A percentile compares a stretch with the other conserved stretches of the same genome.
These are phyloP conservation scores for Camelina sativa DNA, from an alignment of 345 rosid species.

Conservation along the genomic window DNA sequence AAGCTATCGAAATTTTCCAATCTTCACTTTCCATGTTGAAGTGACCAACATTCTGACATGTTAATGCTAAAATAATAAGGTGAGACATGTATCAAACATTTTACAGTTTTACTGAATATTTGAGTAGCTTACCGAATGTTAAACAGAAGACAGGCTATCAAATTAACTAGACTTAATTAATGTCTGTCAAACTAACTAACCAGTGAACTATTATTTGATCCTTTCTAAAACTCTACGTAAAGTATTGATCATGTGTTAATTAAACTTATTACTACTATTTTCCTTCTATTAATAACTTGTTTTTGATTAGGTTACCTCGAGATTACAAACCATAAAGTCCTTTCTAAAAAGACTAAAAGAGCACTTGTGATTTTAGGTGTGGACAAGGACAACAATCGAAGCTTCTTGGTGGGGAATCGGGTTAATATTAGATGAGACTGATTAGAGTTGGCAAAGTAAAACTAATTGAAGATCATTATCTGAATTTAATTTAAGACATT, in stretches of 20 bases:
- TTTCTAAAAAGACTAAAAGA: constrained; percentile 37
- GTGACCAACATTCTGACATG: constrained; percentile 6
- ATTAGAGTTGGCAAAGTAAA: constrained; percentile 40
- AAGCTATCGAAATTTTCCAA: background rate
- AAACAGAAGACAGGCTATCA: background rate
- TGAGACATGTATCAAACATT: constrained; percentile 1
- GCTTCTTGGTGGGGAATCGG: constrained; percentile 43
- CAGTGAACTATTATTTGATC: constrained; percentile 4
- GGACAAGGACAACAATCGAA: constrained; percentile 39
- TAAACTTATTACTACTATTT: constrained; percentile 2
- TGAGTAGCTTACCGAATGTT: background rate
- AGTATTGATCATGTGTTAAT: constrained; percentile 35
- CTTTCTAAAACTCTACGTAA: background rate
- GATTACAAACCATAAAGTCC: constrained; percentile 37
- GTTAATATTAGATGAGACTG: constrained; percentile 35
- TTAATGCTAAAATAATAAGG: constrained; percentile 2
- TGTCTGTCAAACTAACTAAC: constrained; percentile 13
- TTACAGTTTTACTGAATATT: constrained; percentile 11
- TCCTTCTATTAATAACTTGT: background rate
- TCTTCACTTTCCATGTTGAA: background rate
- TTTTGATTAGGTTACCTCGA: constrained; percentile 41
- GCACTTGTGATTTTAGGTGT: constrained; percentile 33
- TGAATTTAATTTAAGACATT: constrained; percentile 25
- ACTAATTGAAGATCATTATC: constrained; percentile 21
- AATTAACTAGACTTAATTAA: background rate